A percentile compares a stretch with the other conserved stretches of the same genome.
Conservation (phyloP, 805 yeast species). For the Ascoidea tarda region DNA sequence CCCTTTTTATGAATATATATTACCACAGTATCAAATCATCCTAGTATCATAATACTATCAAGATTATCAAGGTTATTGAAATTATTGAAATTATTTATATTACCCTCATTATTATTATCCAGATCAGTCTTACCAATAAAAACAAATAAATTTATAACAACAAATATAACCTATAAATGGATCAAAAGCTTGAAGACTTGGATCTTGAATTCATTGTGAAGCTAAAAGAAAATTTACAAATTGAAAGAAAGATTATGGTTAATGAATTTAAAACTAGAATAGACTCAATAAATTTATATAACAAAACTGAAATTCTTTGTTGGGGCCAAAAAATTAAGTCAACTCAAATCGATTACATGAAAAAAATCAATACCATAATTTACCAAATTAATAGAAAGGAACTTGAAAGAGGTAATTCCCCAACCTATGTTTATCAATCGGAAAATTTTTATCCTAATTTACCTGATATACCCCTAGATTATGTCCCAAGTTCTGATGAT, state of each 20-base stretch:
- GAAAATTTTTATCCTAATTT: not conserved
- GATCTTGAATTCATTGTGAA: not conserved
- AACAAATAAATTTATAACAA: too few species aligned
- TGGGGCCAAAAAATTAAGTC: not conserved
- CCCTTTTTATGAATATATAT: too few species aligned
- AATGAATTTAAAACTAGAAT: not conserved
- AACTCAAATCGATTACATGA: not conserved
- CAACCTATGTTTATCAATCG: not conserved
- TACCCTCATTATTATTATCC: too few species aligned
- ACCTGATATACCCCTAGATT: not conserved
- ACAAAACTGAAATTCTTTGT: not conserved
- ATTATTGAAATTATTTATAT: too few species aligned
- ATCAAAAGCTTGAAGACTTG: not conserved
- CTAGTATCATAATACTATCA: too few species aligned
- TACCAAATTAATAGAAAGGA: not conserved
- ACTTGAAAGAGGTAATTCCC: not conserved
- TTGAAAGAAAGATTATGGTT: not conserved
- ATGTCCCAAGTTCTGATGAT: not conserved
- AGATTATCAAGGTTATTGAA: too few species aligned
- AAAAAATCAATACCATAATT: not conserved
- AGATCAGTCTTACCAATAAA: too few species aligned
- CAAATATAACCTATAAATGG: too few species aligned
- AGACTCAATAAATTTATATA: not conserved
- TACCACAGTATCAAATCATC: too few species aligned
- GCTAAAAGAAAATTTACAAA: not conserved